Evolutionary conservation across 2,329 filamentous ascomycete genomes (phyloP).

Genomic region (Amphichorda felina): DNA sequence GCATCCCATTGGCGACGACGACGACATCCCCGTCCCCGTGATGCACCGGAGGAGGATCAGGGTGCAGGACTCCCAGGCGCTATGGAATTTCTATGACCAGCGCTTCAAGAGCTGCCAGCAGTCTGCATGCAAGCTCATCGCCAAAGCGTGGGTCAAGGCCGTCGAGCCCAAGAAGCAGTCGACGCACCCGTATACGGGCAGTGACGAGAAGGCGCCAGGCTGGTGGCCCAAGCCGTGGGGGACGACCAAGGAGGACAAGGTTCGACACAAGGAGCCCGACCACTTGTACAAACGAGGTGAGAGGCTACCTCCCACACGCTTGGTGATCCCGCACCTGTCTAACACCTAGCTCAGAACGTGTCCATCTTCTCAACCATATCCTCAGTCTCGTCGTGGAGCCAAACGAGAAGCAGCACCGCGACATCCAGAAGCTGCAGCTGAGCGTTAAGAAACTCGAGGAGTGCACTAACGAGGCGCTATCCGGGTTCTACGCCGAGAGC

Average conservation of each 20-base stretch:
- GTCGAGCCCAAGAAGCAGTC: conserved; percentile 71
- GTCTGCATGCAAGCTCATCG: conserved; percentile 57
- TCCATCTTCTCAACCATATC: conserved; percentile 47
- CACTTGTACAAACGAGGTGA: conserved; percentile 59
- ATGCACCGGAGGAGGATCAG: conserved; percentile 31
- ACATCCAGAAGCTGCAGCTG: conserved; percentile 40
- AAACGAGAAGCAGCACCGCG: conserved; percentile 32
- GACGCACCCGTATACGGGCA: conserved; percentile 59
- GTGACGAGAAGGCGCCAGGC: conserved; percentile 47
- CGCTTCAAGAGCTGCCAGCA: conserved; percentile 59
- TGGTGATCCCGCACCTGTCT: not conserved
- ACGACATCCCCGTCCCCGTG: conserved; percentile 25
- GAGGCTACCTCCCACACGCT: conserved; percentile 7
- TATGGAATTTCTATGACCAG: conserved; percentile 48
- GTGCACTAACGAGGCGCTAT: conserved; percentile 44
- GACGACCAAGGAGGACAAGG: conserved; percentile 34
- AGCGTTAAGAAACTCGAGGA: conserved; percentile 45
- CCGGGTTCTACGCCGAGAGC: conserved; percentile 45
- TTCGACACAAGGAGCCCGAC: conserved; percentile 62
- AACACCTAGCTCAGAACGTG: conserved; percentile 32
- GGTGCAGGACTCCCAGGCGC: conserved; percentile 39
- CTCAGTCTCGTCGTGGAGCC: conserved; percentile 44
- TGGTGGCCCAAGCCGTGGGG: conserved; percentile 56
- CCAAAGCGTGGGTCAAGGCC: conserved; percentile 65
- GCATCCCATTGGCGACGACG: conserved; percentile 18